A percentile compares a stretch with the other conserved stretches of the same genome.
Conservation (phyloP, 768 basidiomycete species). For the Clathrus columnatus region DNA sequence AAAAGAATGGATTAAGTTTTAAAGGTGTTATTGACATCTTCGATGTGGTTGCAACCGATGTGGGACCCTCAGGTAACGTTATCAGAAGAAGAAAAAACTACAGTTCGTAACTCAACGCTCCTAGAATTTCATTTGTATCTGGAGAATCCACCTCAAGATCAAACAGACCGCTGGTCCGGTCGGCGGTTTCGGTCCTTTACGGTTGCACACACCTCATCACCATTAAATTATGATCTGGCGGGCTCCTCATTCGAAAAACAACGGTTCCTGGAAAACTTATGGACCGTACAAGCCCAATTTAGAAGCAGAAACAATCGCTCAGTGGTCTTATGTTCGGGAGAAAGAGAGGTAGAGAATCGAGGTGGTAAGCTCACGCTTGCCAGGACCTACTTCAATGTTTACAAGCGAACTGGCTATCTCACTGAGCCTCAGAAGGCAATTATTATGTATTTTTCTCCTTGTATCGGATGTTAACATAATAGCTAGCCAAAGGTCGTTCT, state of each 20-base stretch:
- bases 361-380: slow-evolving; percentile 56
- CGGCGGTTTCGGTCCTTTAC: slow-evolving; percentile 75
- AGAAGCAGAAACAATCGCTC: slow-evolving; percentile 67
- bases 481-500: slow-evolving; percentile 77
- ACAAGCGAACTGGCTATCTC: slow-evolving; percentile 71
- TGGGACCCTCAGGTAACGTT: slow-evolving; percentile 29
- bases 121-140: slow-evolving; percentile 81
- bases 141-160: slow-evolving; percentile 73
- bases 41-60: slow-evolving; percentile 71
- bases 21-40: slow-evolving; percentile 80
- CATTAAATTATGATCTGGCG: slow-evolving; percentile 56
- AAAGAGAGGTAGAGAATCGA: slow-evolving; percentile 66
- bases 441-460: slow-evolving; percentile 7
- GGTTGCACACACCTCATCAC: slow-evolving; percentile 67
- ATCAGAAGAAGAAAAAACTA: slow-evolving; percentile 21
- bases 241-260: slow-evolving; percentile 61
- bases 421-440: slow-evolving; percentile 72
- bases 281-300: slow-evolving; percentile 78
- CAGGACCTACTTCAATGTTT: slow-evolving; percentile 84
- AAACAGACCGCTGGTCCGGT: slow-evolving; percentile 80
- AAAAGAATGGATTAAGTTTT: slow-evolving; percentile 74
- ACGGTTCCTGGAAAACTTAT: slow-evolving; percentile 82
- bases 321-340: slow-evolving; percentile 60
- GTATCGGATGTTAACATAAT: slow-evolving; percentile 4
- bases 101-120: slow-evolving; percentile 11